A percentile compares a stretch with the other conserved stretches of the same genome.
Conservation (phyloP, 352 stramenopile species). For the Phytophthora rubi region DNA sequence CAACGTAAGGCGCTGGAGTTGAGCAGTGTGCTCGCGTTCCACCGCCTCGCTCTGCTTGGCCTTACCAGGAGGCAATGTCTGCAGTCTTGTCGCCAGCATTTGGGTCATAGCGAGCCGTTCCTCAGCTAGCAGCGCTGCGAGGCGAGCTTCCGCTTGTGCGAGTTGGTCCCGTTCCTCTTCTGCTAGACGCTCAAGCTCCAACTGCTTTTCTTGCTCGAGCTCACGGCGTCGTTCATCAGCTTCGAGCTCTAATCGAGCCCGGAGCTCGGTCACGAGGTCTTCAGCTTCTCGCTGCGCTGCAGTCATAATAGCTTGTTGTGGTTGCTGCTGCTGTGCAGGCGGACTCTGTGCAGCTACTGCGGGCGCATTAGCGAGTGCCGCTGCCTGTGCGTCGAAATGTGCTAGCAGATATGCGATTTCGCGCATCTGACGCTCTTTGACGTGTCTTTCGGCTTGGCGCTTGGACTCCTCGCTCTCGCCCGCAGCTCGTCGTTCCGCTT, state of each 20-base stretch:
- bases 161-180: constrained; percentile 38
- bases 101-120: constrained; percentile 50
- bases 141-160: constrained; percentile 27
- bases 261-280: constrained; percentile 54
- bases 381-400: constrained; percentile 43
- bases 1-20: constrained; percentile 51
- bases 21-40: constrained; percentile 41
- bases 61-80: constrained; percentile 10
- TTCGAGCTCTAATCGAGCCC: constrained; percentile 57
- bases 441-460: constrained; percentile 26
- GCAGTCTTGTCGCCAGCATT: constrained; percentile 33
- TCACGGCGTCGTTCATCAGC: constrained; percentile 51
- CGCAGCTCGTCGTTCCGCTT: constrained; percentile 39
- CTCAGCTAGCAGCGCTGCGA: constrained; percentile 35
- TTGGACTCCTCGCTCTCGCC: constrained; percentile 40
- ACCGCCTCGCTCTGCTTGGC: constrained; percentile 17
- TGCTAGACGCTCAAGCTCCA: constrained; percentile 38
- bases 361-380: constrained; percentile 18
- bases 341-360: background rate
- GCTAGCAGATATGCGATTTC: constrained; percentile 56
- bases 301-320: constrained; percentile 9
- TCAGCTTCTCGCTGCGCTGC: constrained; percentile 26
- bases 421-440: constrained; percentile 52
- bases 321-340: constrained; percentile 19
- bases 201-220: constrained; percentile 43